Base-by-base conservation (phyloP, 176 grass and related monocot genomes). In the Cymbopogon citratus region DNA sequence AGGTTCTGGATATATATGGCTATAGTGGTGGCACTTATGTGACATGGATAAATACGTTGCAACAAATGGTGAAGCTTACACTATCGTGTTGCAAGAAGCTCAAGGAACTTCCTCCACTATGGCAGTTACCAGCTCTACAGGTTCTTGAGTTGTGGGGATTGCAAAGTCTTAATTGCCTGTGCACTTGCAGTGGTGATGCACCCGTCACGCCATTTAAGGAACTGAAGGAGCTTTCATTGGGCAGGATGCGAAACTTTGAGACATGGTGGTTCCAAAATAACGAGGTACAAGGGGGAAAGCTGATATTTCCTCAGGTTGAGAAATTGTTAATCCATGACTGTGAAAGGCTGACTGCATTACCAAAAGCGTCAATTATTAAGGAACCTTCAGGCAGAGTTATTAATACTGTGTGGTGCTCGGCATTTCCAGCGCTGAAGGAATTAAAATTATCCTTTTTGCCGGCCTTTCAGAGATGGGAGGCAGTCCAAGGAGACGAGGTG, bases 291-390 rank as follows among this genome's bases (percentile, higher is more conserved):
- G 64, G 31, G 4, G 16, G 36, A 21, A 7, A 9, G 3, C 1
- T 16, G 7, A 21, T 35, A 66, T 66, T 44, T 69, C 34, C 16
- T 2, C 18, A 39, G 8, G 8, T 36, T 23, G 34, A 69, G 9
- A 4, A 39, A 9, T 4, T 69, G 19, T 0, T 0, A 0, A 39
- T 38, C 1, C 0, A 0, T 0, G 0, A 12, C 0, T 69, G 66
- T 4, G 0, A 0, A 69, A 69, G 4, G 0, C 11, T 40, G 35
- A n/a, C 19, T 36, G 66, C 16, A 68, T 6, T 68, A 12, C 65
- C 65, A 2, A 19, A 66, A 66, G 34, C 16, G 6, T 46, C 44
- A 45, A 12, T 43, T 1, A 11, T 43, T 43, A 43, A 12, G 41
- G 41, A 43, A 41, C 1, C 39, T n/a, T n/a, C 40, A 43, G 7